These are phyloP conservation scores for Candida lessepsii DNA, from an alignment of 805 yeast genomes.

Conservation along the genomic window DNA sequence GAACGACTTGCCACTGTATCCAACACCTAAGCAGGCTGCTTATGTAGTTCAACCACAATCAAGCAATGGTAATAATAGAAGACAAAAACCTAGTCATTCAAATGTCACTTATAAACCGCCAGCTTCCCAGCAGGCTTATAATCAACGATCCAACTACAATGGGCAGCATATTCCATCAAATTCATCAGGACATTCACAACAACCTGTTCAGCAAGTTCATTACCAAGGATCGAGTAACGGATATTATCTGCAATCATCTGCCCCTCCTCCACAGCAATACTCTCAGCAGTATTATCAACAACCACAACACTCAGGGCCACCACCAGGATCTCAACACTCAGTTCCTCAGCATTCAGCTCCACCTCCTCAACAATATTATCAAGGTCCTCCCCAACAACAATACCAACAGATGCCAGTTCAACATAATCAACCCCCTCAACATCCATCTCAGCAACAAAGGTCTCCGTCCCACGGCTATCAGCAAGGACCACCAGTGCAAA, in stretches of 20 bases:
- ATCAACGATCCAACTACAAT: constrained; percentile 1
- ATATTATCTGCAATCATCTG: constrained; percentile 6
- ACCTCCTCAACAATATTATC: constrained; percentile 13
- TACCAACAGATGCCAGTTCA: constrained; percentile 13
- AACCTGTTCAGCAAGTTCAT: constrained; percentile 6
- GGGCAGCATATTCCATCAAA: constrained; percentile 8
- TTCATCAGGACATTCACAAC: constrained; percentile 2
- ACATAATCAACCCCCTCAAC: constrained; percentile 1
- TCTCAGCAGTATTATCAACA: constrained; percentile 19
- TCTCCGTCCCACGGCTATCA: constrained; percentile 11
- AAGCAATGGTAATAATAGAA: constrained; percentile 8
- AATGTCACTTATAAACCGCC: constrained; percentile 17
- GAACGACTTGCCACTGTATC: constrained; percentile 44
- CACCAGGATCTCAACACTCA: constrained; percentile 9
- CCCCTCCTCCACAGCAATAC: constrained; percentile 8
- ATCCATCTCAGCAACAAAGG: constrained; percentile 7
- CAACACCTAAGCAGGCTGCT: constrained; percentile 46
- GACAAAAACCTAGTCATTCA: constrained; percentile 13
- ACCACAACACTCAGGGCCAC: constrained; percentile 20
- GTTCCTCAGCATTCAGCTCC: constrained; percentile 2
- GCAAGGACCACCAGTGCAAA: constrained; percentile 22
- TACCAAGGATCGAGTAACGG: constrained; percentile 7
- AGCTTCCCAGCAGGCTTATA: constrained; percentile 13
- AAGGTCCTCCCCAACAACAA: constrained; percentile 16
- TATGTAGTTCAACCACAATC: constrained; percentile 23